phyloP scores from a whole-genome alignment of 1,284 basidiomycete species.

The Bjerkandera adusta region DNA sequence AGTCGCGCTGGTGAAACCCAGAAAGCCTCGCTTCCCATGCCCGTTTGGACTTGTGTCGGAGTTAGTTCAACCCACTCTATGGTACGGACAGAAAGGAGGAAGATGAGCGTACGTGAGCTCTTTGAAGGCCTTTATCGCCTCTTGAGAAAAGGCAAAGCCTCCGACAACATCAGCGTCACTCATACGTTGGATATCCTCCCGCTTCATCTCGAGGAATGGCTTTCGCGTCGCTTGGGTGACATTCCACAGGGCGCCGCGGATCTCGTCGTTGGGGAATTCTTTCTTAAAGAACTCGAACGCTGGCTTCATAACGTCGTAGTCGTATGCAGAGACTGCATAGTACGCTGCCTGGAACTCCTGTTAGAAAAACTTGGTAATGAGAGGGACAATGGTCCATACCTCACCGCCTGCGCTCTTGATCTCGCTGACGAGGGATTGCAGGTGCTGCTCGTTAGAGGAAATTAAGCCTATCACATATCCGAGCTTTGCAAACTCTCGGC shows the following conservation, averaged over 20 bases:
- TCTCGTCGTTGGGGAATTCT: conserved; percentile 24
- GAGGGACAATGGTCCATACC: conserved; percentile 1
- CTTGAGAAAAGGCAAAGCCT: conserved; percentile 30
- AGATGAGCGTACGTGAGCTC: neutral
- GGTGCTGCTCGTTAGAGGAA: conserved; percentile 9
- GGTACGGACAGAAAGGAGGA: neutral
- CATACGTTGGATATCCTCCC: conserved; percentile 15
- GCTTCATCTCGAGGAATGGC: conserved; percentile 28
- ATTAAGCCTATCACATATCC: conserved; percentile 12
- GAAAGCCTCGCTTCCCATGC: conserved; percentile 28
- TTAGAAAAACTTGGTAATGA: neutral
- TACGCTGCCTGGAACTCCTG: conserved; percentile 14
- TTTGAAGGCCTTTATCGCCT: conserved; percentile 26
- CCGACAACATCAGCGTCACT: conserved; percentile 19
- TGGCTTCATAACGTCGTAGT: conserved; percentile 19
- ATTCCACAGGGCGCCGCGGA: conserved; percentile 29
- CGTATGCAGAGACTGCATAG: conserved; percentile 26
- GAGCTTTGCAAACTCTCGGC: conserved; percentile 10
- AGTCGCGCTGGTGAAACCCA: conserved; percentile 34
- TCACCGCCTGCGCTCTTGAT: conserved; percentile 9
- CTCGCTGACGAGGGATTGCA: conserved; percentile 9
- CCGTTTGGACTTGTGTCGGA: conserved; percentile 11
- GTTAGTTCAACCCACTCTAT: neutral
- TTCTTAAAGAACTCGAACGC: conserved; percentile 24
- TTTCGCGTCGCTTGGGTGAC: conserved; percentile 22